phyloP scores from a whole-genome alignment of 192 early-diverging fungal genomes.

The Mortierella antarctica region DNA sequence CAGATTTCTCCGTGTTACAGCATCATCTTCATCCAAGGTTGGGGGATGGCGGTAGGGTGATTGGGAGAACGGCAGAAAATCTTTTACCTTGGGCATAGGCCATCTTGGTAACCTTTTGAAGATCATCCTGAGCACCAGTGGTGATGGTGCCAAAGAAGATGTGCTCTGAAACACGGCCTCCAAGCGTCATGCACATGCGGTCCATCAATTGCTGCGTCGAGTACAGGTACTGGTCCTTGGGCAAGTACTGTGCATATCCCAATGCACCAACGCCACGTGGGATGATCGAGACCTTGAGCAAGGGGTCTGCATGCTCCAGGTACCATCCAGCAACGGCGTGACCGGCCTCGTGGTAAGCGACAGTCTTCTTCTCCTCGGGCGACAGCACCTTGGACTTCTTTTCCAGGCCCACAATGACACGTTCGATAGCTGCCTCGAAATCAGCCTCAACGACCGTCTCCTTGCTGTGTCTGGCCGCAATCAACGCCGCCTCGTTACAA shows the following conservation, averaged over 20 bases:
- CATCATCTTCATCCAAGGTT: not conserved
- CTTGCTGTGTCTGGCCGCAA: slow-evolving; percentile 89
- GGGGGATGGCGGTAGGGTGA: not conserved
- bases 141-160: slow-evolving; percentile 95
- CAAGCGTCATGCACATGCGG: slow-evolving; percentile 91
- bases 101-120: slow-evolving; percentile 96
- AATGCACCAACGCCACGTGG: slow-evolving; percentile 95
- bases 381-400: slow-evolving; percentile 96
- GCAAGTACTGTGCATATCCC: slow-evolving; percentile 99
- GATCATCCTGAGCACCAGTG: slow-evolving; percentile 98
- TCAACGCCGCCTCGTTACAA: slow-evolving; percentile 98
- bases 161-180: slow-evolving; percentile 87
- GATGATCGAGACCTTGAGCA: slow-evolving; percentile 98
- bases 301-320: slow-evolving; percentile 93
- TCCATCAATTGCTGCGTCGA: slow-evolving; percentile 92
- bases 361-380: slow-evolving; percentile 98
- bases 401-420: slow-evolving; percentile 97
- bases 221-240: slow-evolving; percentile 97
- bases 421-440: slow-evolving; percentile 98
- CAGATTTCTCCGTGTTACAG: not conserved
- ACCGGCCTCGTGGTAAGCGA: slow-evolving; percentile 99
- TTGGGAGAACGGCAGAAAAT: not conserved
- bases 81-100: slow-evolving; percentile 86
- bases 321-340: slow-evolving; percentile 99
- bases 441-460: slow-evolving; percentile 84